Base-by-base conservation (phyloP, 2,329 filamentous ascomycete species). In the Cladosporium sp. region DNA sequence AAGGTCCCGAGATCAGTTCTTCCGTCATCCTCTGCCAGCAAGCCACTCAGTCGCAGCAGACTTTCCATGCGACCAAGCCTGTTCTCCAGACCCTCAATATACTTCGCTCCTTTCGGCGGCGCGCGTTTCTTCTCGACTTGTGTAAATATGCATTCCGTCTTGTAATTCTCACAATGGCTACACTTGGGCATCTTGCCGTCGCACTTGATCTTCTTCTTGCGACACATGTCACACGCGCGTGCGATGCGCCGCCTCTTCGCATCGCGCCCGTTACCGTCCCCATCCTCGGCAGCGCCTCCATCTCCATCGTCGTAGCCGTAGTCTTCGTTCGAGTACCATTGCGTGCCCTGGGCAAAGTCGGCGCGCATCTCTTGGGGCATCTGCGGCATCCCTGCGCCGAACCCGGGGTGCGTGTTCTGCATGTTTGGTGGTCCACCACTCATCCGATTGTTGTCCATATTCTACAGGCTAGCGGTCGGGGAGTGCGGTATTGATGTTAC, bases 71-170 rank as follows among this genome's bases (percentile, higher is more conserved):
- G 87, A n/a, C 88, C 90, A 34, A 97, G 78, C 17, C 94, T 85
- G 71, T 97, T 97, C 76, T 99, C 93, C 48, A 99, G 81, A 12
- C 92, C 92, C 73, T 97, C 93, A 65, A 97, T 97, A 71, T 99
- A 99, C 75, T 97, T 97, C 56, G 94, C 94, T 59, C 94, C 93
- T 80, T 97, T 99, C 1, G 93, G 94, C 54, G 94, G 93, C 73
- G 89, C 94, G 59, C 94, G 84, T 81, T 99, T 99, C 85, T 99
- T 99, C 78, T 99, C 94, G 36, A 97, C 92, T 72, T 96, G 91
- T 0, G 94, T 97, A 71, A 97, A 97, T 66, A 96, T 84, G 73
- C 93, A 99, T 67, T 96, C 91, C 4, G 92, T 97, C 80, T 97
- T 97, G 80, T 97, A 97, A 74, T 97, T 97, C 73, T 89, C 88